Base-by-base conservation (phyloP, 176 grass and related monocot species). In the Phoenix dactylifera region DNA sequence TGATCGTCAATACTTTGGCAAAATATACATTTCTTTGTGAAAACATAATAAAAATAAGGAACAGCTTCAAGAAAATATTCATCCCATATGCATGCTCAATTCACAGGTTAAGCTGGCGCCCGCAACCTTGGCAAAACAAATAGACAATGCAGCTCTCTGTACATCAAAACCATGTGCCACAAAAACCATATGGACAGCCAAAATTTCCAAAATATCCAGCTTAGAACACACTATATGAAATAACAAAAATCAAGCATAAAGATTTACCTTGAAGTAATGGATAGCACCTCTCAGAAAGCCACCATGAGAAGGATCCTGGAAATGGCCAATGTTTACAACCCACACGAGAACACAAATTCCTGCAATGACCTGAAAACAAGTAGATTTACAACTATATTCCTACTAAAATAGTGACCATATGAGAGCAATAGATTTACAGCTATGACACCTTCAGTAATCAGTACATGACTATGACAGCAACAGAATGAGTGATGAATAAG, bases 281-380 rank as follows among this genome's bases (percentile, higher is more conserved):
- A 97, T 97, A 70, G 93, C 93, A 18, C 93, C 93, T 65, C 93
- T 79, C 71, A 97, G 53, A 78, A 91, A 77, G 59, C 93, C 93
- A 74, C 93, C 93, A 58, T 97, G 93, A 72, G 84, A 82, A 80
- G 87, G 87, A 80, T 97, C 93, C 22, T 39, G 76, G 32, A 97
- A 97, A 83, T 97, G 93, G 16, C 93, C 93, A 70, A 97, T 97
- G 76, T 97, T 97, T 75, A 97, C 93, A 79, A 88, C 67, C 93
- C 93, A 97, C 68, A 97, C 93, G 70, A 97, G 87, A 39, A 97
- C 69, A 80, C 93, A 97, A 56, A 97, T 97, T 51, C 84, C 93
- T 67, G 93, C 93, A 73, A 97, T 97, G 50, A 97, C 87, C 93
- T 97, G 72, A 62, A 84, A n/a, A 76, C 66, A 44, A 62, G 57